phyloP scores from a whole-genome alignment of 2,329 filamentous ascomycete species.

The Epichloe sylvatica region DNA sequence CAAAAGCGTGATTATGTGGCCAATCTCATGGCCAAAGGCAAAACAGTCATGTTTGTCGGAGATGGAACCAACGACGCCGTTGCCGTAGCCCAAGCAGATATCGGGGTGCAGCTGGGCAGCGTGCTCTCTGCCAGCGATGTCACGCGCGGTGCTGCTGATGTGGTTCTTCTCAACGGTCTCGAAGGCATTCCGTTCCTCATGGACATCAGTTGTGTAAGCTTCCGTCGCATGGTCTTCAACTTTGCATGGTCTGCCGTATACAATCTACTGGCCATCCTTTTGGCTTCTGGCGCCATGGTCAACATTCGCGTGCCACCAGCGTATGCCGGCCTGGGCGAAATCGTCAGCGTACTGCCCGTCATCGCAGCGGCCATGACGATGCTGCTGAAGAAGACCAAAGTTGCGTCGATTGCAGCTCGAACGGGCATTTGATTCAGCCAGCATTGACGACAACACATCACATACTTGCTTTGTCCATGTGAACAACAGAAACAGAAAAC shows the following conservation, averaged over 20 bases:
- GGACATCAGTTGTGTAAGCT: constrained; percentile 25
- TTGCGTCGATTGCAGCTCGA: background rate
- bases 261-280: constrained; percentile 45
- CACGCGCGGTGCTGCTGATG: constrained; percentile 40
- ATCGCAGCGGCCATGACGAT: constrained; percentile 24
- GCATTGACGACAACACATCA: background rate
- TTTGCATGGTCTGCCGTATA: constrained; percentile 49
- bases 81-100: constrained; percentile 43
- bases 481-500: background rate
- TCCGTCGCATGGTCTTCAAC: constrained; percentile 40
- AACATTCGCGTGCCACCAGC: constrained; percentile 33
- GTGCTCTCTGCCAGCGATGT: constrained; percentile 33
- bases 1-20: constrained; percentile 42
- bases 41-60: constrained; percentile 41
- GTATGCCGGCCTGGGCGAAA: constrained; percentile 47
- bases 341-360: constrained; percentile 51
- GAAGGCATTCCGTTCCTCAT: constrained; percentile 37
- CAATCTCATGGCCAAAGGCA: constrained; percentile 18
- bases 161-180: constrained; percentile 40
- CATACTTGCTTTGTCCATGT: background rate
- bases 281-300: constrained; percentile 46
- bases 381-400: constrained; percentile 12
- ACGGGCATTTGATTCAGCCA: background rate
- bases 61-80: constrained; percentile 53
- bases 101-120: constrained; percentile 45